Base-by-base conservation (phyloP, 2,329 filamentous ascomycete genomes). In the Claviceps pazoutovae region DNA sequence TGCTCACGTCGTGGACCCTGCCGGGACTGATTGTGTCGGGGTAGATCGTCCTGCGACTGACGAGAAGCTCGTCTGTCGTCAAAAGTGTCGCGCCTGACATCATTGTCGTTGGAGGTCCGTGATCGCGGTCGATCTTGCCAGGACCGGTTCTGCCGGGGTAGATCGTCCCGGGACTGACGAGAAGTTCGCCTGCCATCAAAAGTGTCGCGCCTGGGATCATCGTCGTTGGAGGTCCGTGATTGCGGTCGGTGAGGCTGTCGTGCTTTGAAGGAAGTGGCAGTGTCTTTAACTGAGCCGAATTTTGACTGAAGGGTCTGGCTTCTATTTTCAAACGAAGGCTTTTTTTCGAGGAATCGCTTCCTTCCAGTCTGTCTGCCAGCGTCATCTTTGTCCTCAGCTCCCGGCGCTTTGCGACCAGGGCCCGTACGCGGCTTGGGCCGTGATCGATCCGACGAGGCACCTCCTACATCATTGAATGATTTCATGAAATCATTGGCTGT, bases 241-340 rank as follows among this genome's bases (percentile, higher is more conserved):
- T 41, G 42, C 13, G 59, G 58, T 17, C 55, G 54, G 11, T 65
- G 58, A 4, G 60, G 60, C 43, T 64, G 55, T 26, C 61, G 53
- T 39, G 65, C 48, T 2, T 59, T 51, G 21, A 65, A 52, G 11
- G 55, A 54, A 8, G 56, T 57, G 1, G 60, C 62, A 23, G 57
- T 55, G 14, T 65, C 59, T 47, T 62, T 66, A 8, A 65, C 56
- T 14, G 59, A 57, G 4, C 74, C 76, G 50, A 71, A 67, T 58
- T 76, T 78, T 53, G 76, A 60, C 58, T 74, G 67, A 51, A 77
- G 79, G 2, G 81, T 77, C 16, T 79, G 55, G 56, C 78, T 82
- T 46, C 65, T 71, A 64, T 77, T 78, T 17, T 77, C 79, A 59
- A 79, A 78, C 1, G 60, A 55, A 17, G 63, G 68, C 2, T 71